These are phyloP conservation scores for Sarocladium strictum DNA, from an alignment of 2,329 filamentous ascomycete genomes.

Conservation along the genomic window DNA sequence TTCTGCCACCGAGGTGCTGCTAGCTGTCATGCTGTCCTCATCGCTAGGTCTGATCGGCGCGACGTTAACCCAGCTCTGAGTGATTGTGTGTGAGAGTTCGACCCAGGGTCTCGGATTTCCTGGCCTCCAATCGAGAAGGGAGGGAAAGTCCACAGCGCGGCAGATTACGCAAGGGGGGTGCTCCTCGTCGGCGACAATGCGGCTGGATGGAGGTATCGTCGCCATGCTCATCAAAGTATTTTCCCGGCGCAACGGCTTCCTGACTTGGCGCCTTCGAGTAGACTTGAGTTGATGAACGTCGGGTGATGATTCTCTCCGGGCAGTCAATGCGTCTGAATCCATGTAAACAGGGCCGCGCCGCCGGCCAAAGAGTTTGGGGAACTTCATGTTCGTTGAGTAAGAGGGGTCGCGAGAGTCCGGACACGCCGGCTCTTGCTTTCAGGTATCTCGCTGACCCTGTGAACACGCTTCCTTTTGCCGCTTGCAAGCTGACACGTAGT, in stretches of 20 bases:
- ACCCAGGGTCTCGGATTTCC: constrained; percentile 31
- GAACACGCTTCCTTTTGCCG: not conserved
- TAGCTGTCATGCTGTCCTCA: constrained; percentile 1
- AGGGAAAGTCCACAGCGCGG: constrained; percentile 29
- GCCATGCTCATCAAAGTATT: constrained; percentile 7
- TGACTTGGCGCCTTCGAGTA: constrained; percentile 13
- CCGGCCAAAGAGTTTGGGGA: constrained; percentile 28
- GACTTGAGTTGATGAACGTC: constrained; percentile 30
- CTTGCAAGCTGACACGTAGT: not conserved
- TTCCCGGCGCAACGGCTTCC: constrained; percentile 1
- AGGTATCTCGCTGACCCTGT: not conserved
- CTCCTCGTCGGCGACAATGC: constrained; percentile 7
- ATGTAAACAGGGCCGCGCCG: constrained; percentile 2
- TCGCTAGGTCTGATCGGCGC: not conserved
- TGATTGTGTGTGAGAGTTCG: constrained; percentile 22
- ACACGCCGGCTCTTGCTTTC: constrained; percentile 5
- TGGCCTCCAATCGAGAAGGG: constrained; percentile 28
- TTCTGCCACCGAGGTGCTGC: constrained; percentile 11
- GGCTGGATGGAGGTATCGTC: not conserved
- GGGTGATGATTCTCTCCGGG: constrained; percentile 20
- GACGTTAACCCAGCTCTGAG: constrained; percentile 5
- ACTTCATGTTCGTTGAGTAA: constrained; percentile 18
- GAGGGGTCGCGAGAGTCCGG: not conserved
- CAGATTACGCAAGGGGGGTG: constrained; percentile 23
- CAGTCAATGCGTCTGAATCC: constrained; percentile 8